Conservation (phyloP, 164 flowering plant species). For the Chloranthus sessilifolius region DNA sequence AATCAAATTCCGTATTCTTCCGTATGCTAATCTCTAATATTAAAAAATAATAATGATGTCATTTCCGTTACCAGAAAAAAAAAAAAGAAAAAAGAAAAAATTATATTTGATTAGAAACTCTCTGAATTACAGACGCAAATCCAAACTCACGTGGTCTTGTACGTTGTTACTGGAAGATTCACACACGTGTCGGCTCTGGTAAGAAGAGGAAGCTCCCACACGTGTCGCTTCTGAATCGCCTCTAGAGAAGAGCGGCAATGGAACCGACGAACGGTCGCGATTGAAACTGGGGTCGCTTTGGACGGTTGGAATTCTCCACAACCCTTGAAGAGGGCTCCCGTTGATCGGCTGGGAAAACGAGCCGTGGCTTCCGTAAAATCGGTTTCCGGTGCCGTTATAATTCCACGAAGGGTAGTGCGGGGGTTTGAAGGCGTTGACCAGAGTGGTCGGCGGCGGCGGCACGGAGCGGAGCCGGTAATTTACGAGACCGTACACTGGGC, state of each 20-base stretch:
- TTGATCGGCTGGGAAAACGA: constrained; percentile 33
- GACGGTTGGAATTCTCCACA: constrained; percentile 60
- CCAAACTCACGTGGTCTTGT: constrained; percentile 84
- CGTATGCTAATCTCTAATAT: no score
- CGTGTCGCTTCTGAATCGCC: constrained; percentile 22
- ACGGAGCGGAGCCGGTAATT: constrained; percentile 27
- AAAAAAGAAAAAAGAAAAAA: background rate
- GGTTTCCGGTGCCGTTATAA: no score
- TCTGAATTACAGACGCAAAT: constrained; percentile 71
- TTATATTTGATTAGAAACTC: no score
- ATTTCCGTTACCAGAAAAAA: background rate
- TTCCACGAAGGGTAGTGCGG: background rate
- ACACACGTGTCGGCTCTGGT: constrained; percentile 25
- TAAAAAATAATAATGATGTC: no score
- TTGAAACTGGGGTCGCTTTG: constrained; percentile 18
- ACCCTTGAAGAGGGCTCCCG: constrained; percentile 52
- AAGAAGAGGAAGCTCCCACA: constrained; percentile 11
- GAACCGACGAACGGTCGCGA: constrained; percentile 16
- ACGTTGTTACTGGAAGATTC: constrained; percentile 25
- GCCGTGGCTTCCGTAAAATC: constrained; percentile 33
- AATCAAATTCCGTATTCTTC: no score
- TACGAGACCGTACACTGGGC: constrained; percentile 47
- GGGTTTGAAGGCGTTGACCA: background rate
- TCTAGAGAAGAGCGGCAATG: constrained; percentile 11
- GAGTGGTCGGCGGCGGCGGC: background rate